Evolutionary conservation across 441 rosid genomes (phyloP), one percentile per base, ranked within the genome.

Genomic region (Populus tomentosa): DNA sequence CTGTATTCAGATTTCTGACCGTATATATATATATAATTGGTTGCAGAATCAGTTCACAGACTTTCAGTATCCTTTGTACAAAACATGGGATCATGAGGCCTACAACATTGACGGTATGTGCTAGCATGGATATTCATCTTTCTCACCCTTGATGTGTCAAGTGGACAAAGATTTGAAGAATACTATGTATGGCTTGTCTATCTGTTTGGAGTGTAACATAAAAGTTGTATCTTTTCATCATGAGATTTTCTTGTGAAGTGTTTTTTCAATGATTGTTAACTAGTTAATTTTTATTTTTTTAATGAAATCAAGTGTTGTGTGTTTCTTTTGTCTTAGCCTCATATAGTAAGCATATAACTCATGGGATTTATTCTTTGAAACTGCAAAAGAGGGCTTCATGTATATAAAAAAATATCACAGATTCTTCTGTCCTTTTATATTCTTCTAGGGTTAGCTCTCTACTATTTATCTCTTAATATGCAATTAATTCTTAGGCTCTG

Each of bases 41-140:
- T 65, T 77, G 85, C 92, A 89, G 86, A 79, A 87, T 67, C 87
- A 85, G 59, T 72, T 83, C 46, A 46, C 78, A 71, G 89, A 87
- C 32, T 50, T 83, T 81, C 66, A 50, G 0, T 50, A 50, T 50
- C n/a, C 59, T 1, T 50, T 50, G 59, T 14, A 50, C 59, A 50
- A 50, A 50, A 50, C 20, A 50, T 50, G 59, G 59, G 59, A 50
- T 50, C n/a, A 50, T 50, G n/a, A 50, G 59, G 59, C 59, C n/a
- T 50, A 50, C 59, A 50, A 50, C 59, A 50, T 50, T 16, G 59
- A 50, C 59, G 59, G 59, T 5, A 16, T 50, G 59, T 50, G 59
- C 59, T 40, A 38, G 10, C 64, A 71, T 38, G 72, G 24, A 14
- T 14, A 28, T 71, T 56, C 9, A 67, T 67, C 73, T 33, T 23